phyloP scores from a whole-genome alignment of 2,329 filamentous ascomycete genomes.

The Talaromyces marneffei region DNA sequence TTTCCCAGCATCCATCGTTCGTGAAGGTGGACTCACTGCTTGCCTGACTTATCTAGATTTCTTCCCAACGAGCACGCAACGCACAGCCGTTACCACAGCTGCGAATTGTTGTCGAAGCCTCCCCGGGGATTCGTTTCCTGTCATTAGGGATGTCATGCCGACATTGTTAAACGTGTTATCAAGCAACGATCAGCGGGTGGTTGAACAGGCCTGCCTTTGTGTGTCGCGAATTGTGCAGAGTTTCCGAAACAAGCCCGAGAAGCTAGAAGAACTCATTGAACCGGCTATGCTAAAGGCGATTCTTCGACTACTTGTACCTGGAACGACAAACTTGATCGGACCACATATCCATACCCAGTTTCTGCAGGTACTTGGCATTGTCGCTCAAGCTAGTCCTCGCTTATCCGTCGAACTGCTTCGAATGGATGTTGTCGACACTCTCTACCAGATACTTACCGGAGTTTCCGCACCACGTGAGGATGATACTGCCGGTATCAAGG shows the following conservation, averaged over 20 bases:
- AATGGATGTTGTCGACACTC: constrained; percentile 92
- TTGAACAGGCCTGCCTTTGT: constrained; percentile 92
- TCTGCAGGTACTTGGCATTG: constrained; percentile 82
- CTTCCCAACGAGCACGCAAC: constrained; percentile 93
- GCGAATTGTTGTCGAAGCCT: constrained; percentile 98
- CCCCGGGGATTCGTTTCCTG: constrained; percentile 83
- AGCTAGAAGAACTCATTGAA: constrained; percentile 88
- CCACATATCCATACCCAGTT: constrained; percentile 96
- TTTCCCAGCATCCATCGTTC: constrained; percentile 89
- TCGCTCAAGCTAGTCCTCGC: constrained; percentile 77
- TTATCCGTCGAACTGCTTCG: constrained; percentile 88
- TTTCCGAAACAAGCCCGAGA: constrained; percentile 81
- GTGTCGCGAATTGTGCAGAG: constrained; percentile 95
- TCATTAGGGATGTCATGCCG: constrained; percentile 93
- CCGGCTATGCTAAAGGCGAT: constrained; percentile 79
- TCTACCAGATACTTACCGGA: constrained; percentile 95
- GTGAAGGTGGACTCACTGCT: constrained; percentile 91
- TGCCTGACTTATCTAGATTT: constrained; percentile 95
- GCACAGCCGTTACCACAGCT: constrained; percentile 92
- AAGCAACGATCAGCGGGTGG: constrained; percentile 92
- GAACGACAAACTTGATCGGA: constrained; percentile 91
- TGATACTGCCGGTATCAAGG: constrained; percentile 52
- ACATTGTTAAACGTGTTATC: constrained; percentile 82
- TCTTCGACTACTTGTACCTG: constrained; percentile 79
- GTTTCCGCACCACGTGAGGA: constrained; percentile 81